These are phyloP conservation scores for Globomyces sp. DNA, from an alignment of 371 early-diverging fungal genomes.

Conservation along the genomic window DNA sequence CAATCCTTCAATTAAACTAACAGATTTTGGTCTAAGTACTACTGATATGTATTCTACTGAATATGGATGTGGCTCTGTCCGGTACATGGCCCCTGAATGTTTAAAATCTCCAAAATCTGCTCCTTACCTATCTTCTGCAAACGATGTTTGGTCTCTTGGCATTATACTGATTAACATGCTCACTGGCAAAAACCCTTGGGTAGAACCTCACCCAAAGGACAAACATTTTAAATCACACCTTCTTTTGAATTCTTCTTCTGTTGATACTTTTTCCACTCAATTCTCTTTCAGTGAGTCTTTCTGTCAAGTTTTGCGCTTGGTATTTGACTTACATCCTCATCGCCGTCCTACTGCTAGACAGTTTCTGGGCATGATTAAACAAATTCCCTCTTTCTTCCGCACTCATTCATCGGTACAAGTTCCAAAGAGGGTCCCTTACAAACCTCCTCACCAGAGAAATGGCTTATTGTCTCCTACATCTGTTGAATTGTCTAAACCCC, in stretches of 20 bases:
- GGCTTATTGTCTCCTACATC: slow-evolving; percentile 7
- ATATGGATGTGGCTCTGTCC: slow-evolving; percentile 87
- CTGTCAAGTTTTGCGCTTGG: slow-evolving; percentile 66
- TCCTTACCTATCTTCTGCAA: slow-evolving; percentile 56
- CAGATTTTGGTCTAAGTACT: slow-evolving; percentile 94
- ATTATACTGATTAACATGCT: slow-evolving; percentile 73
- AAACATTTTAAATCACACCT: slow-evolving; percentile 34
- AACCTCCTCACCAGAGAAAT: not conserved
- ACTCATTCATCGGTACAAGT: not conserved
- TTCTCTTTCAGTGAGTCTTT: slow-evolving; percentile 64
- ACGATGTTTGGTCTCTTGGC: slow-evolving; percentile 83
- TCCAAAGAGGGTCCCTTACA: not conserved
- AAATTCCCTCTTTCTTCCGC: slow-evolving; percentile 11
- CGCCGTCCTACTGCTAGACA: slow-evolving; percentile 56
- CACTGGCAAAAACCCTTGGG: slow-evolving; percentile 75
- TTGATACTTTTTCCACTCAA: slow-evolving; percentile 62
- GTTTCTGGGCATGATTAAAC: slow-evolving; percentile 1
- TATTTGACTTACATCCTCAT: slow-evolving; percentile 68
- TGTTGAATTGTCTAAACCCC: not conserved
- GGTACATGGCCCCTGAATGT: slow-evolving; percentile 90
- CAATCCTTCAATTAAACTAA: slow-evolving; percentile 63
- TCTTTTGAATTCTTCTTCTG: slow-evolving; percentile 68
- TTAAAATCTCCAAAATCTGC: slow-evolving; percentile 12
- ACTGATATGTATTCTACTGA: slow-evolving; percentile 68
- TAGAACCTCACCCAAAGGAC: slow-evolving; percentile 34